Evolutionary conservation across 805 yeast species (phyloP).

Genomic region (Schwanniomyces polymorphus): DNA sequence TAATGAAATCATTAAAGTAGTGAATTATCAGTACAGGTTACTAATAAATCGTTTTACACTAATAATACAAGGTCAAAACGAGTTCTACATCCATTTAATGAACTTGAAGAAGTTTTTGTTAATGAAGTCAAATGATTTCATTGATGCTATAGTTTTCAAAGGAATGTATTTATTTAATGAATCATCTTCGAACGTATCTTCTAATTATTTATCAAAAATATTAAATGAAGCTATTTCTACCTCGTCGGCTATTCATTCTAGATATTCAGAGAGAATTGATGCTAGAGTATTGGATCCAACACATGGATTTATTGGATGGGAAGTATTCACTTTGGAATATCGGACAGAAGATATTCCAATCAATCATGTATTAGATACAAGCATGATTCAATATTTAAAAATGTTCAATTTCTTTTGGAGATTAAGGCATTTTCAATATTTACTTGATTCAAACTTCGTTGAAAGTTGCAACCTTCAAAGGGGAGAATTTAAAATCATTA

Average conservation of each 20-base stretch:
- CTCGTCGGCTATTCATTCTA: constrained; percentile 47
- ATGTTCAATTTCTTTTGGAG: constrained; percentile 87
- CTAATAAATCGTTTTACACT: constrained; percentile 51
- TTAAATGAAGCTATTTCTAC: constrained; percentile 62
- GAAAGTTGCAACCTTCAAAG: constrained; percentile 25
- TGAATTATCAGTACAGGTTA: constrained; percentile 48
- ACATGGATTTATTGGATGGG: constrained; percentile 80
- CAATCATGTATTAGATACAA: constrained; percentile 36
- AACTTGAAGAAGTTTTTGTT: constrained; percentile 67
- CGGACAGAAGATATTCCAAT: constrained; percentile 55
- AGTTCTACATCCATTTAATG: constrained; percentile 52
- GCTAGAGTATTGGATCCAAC: constrained; percentile 77
- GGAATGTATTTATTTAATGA: constrained; percentile 55
- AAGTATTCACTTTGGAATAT: constrained; percentile 86
- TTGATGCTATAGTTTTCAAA: constrained; percentile 59
- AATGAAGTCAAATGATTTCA: constrained; percentile 79
- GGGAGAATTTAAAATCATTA: constrained; percentile 21
- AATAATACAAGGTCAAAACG: constrained; percentile 49
- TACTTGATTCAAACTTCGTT: constrained; percentile 39
- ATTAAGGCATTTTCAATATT: constrained; percentile 58
- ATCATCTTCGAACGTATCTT: constrained; percentile 62
- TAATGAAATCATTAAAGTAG: constrained; percentile 32
- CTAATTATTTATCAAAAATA: constrained; percentile 64
- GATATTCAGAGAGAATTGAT: constrained; percentile 61
- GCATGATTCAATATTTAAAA: constrained; percentile 56